Percentiles rank a stretch among this genome's conserved stretches.
Conservation (phyloP, 2,329 filamentous ascomycete species). For the Lomentospora prolificans region DNA sequence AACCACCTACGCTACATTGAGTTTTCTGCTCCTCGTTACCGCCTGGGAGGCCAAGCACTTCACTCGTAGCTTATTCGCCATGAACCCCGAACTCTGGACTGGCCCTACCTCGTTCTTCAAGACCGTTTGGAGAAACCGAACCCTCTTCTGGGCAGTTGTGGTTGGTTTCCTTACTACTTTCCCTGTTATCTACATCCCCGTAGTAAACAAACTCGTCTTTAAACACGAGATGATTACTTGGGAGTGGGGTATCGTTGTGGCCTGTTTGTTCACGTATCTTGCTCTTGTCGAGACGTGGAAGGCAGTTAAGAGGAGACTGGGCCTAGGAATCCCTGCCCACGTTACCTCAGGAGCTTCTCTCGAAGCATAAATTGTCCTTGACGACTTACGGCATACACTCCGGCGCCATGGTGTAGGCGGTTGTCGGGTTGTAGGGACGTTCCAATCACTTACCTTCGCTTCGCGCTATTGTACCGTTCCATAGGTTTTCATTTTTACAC, state of each 20-base stretch:
- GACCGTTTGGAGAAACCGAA: conserved; percentile 60
- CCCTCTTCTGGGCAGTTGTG: conserved; percentile 55
- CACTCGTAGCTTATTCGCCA: conserved; percentile 57
- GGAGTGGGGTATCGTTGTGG: conserved; percentile 63
- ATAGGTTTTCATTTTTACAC: neutral
- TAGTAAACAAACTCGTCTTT: conserved; percentile 56
- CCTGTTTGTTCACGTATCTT: conserved; percentile 50
- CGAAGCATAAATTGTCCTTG: neutral
- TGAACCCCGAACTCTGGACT: conserved; percentile 43
- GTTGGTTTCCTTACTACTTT: conserved; percentile 50
- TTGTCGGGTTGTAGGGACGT: neutral
- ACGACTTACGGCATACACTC: neutral
- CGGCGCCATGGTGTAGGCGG: neutral
- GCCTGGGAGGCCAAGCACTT: conserved; percentile 69
- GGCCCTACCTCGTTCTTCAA: conserved; percentile 41
- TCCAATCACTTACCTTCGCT: neutral
- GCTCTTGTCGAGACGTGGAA: conserved; percentile 60
- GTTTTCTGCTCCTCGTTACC: conserved; percentile 57
- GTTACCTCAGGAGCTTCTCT: neutral
- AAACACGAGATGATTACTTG: conserved; percentile 59
- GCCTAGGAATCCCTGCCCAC: conserved; percentile 20
- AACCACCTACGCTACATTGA: conserved; percentile 59
- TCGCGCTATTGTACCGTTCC: neutral
- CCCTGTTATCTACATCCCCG: conserved; percentile 57
- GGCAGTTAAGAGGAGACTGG: conserved; percentile 47